Evolutionary conservation across 169 alveolate genomes (phyloP), one percentile per base, ranked within the genome.

Genomic region (Fabrea salina): DNA sequence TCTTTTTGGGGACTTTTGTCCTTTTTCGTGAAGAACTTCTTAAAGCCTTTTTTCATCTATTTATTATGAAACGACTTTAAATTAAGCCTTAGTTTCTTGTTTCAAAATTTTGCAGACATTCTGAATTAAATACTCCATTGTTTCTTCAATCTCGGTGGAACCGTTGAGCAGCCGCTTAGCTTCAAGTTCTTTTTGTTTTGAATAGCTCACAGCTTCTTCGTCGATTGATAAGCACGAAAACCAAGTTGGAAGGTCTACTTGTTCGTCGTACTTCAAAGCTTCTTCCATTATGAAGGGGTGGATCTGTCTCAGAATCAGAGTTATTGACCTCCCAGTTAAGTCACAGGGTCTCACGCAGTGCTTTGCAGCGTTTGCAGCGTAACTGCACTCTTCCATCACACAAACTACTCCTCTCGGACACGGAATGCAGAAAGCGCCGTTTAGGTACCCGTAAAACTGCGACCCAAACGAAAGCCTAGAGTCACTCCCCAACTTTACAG

Each of bases 321-420:
- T 89, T 4, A 92, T 87, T 30, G 90, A 82, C 72, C 89, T 90
- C 40, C 95, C 95, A 32, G 90, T 71, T 92, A 90, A 84, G 59
- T 90, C 95, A 57, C 89, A 82, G 8, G 95, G 95, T 76, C 95
- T 82, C n/a, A 90, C 90, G 66, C 95, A 90, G 82, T 90, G 95
- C 59, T 90, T 90, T 4, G 88, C 89, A 1, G 89, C 91, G 74
- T 90, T 90, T 1, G 95, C 92, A 4, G 95, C 88, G 76, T 85
- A 90, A 16, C 87, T 70, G 2, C 86, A 88, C 71, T 90, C 93
- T 53, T 87, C 91, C 92, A 90, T 82, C 25, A 76, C 83, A 47
- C 86, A 83, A n/a, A 90, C 84, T 41, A 87, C 85, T 16, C 95
- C 95, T 61, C 95, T 75, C 3, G 95, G 95, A 30, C 89, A 64